phyloP scores from a whole-genome alignment of 768 basidiomycete genomes.

The Suillus alpinus region DNA sequence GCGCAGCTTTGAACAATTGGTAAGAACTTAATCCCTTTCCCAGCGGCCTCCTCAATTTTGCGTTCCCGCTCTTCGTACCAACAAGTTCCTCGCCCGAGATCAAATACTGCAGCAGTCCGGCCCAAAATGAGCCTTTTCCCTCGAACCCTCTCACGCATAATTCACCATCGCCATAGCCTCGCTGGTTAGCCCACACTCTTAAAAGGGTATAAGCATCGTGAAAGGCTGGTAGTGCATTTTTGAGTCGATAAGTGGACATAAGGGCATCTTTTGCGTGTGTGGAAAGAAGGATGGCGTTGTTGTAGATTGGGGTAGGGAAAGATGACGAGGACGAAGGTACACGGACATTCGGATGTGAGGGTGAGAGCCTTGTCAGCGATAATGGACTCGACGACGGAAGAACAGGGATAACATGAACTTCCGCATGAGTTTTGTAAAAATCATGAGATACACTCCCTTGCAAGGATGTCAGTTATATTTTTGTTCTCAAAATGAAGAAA shows the following conservation, averaged over 20 bases:
- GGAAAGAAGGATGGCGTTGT: slow-evolving; percentile 61
- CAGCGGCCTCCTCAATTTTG: slow-evolving; percentile 49
- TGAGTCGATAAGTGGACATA: slow-evolving; percentile 46
- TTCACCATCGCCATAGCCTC: slow-evolving; percentile 67
- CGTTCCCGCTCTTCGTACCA: slow-evolving; percentile 24
- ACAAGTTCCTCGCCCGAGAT: slow-evolving; percentile 64
- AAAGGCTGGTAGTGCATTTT: slow-evolving; percentile 56
- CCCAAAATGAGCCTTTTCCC: slow-evolving; percentile 67
- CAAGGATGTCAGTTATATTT: slow-evolving; percentile 16
- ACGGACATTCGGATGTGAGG: slow-evolving; percentile 68
- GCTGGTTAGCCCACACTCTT: slow-evolving; percentile 86
- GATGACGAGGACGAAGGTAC: slow-evolving; percentile 32
- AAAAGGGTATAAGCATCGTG: slow-evolving; percentile 74
- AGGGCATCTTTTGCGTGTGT: slow-evolving; percentile 37
- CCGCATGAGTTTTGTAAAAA: slow-evolving; percentile 65
- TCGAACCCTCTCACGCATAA: slow-evolving; percentile 71
- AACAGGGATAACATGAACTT: slow-evolving; percentile 73
- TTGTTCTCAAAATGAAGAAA: slow-evolving; percentile 24
- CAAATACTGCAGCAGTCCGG: slow-evolving; percentile 54
- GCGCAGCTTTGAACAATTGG: slow-evolving; percentile 80
- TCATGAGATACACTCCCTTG: slow-evolving; percentile 52
- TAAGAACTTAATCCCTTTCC: slow-evolving; percentile 87
- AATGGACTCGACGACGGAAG: slow-evolving; percentile 62
- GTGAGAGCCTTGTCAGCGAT: slow-evolving; percentile 65
- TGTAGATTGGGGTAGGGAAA: slow-evolving; percentile 74